These are phyloP conservation scores for Metarhizium rileyi DNA, from an alignment of 2,329 filamentous ascomycete species.

Conservation along the genomic window DNA sequence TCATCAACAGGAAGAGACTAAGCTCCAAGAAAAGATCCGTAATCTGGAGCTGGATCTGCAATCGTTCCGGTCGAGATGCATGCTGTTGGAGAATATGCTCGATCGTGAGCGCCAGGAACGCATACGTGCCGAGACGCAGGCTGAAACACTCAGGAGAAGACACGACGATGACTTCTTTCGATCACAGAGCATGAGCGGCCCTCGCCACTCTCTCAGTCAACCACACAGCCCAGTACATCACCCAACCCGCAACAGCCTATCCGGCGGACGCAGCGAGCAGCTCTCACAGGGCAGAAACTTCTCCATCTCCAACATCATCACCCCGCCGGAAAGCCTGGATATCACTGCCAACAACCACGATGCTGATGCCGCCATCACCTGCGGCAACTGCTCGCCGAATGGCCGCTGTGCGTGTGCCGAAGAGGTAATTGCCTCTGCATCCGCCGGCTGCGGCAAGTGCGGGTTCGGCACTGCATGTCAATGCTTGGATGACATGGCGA, in stretches of 20 bases:
- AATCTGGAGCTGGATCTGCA: conserved; percentile 57
- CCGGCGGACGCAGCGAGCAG: conserved; percentile 16
- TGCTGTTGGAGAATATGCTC: conserved; percentile 53
- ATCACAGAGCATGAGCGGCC: conserved; percentile 16
- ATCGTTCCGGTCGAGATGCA: conserved; percentile 52
- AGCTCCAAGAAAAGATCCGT: conserved; percentile 46
- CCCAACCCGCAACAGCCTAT: conserved; percentile 17
- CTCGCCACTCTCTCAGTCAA: conserved; percentile 16
- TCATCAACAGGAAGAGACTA: conserved; percentile 46
- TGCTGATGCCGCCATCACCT: conserved; percentile 32
- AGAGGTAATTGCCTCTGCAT: conserved; percentile 42
- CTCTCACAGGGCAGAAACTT: conserved; percentile 29
- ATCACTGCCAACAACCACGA: conserved; percentile 15
- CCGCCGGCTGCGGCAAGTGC: conserved; percentile 57
- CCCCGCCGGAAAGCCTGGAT: conserved; percentile 36
- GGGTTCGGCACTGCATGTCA: conserved; percentile 52
- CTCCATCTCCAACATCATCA: conserved; percentile 49
- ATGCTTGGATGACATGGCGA: conserved; percentile 53
- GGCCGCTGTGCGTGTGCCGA: conserved; percentile 51
- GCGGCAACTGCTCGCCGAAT: conserved; percentile 45
- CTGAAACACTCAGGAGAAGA: conserved; percentile 23
- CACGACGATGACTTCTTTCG: conserved; percentile 19
- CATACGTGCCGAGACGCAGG: conserved; percentile 31
- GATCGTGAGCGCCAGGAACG: conserved; percentile 46
- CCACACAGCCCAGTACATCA: conserved; percentile 19